phyloP scores from a whole-genome alignment of 345 rosid genomes.

The Aurinia saxatilis region DNA sequence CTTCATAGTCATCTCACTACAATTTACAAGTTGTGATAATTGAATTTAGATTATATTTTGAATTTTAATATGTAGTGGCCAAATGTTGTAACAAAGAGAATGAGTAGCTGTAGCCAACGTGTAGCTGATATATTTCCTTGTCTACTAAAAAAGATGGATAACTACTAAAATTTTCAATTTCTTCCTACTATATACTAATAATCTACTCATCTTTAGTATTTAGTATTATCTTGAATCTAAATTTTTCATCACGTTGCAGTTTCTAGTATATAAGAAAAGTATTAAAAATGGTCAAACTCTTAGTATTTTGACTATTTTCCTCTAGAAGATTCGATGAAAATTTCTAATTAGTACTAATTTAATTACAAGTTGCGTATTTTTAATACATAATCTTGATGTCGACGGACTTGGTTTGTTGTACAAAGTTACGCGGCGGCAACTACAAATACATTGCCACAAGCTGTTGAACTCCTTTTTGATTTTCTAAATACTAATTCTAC shows the following conservation, averaged over 20 bases:
- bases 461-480: too few relatives aligned
- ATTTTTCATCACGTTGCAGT: background rate
- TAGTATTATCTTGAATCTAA: background rate
- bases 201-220: conserved; percentile 10
- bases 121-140: conserved; percentile 18
- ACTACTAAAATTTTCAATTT: conserved; percentile 1
- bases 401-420: too few relatives aligned
- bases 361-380: conserved; percentile 1
- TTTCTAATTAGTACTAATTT: background rate
- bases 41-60: background rate
- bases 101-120: conserved; percentile 24
- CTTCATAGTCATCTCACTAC: background rate
- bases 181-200: background rate
- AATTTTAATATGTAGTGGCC: background rate
- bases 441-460: too few relatives aligned
- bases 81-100: background rate
- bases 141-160: conserved; percentile 13
- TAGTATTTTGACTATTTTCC: background rate
- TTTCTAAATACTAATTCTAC: too few relatives aligned
- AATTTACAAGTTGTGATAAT: background rate
- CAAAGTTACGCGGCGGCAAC: too few relatives aligned
- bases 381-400: too few relatives aligned
- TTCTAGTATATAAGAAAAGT: background rate
- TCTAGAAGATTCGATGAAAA: background rate
- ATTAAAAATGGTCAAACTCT: background rate